These are phyloP conservation scores for Geotrichum australiense DNA, from an alignment of 1,139 yeast species.

Conservation along the genomic window DNA sequence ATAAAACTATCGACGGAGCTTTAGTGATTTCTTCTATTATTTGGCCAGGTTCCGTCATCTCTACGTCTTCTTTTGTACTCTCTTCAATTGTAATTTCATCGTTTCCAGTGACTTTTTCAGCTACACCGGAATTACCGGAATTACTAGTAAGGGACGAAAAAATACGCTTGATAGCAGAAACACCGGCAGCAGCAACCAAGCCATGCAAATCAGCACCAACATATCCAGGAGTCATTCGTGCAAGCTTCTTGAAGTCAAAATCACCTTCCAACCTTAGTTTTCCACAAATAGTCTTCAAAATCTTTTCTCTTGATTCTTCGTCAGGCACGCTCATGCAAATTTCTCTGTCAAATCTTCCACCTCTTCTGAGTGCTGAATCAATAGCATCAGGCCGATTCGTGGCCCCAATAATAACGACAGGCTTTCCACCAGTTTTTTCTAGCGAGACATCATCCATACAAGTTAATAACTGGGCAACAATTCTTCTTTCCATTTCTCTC, in stretches of 20 bases:
- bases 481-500: conserved; percentile 95
- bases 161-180: conserved; percentile 86
- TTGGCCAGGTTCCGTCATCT: conserved; percentile 11
- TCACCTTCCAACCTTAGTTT: conserved; percentile 60
- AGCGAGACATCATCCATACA: conserved; percentile 88
- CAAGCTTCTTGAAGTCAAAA: conserved; percentile 64
- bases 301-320: conserved; percentile 72
- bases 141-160: conserved; percentile 38
- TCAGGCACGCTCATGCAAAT: conserved; percentile 90
- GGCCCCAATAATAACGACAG: conserved; percentile 94
- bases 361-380: conserved; percentile 93
- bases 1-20: conserved; percentile 21
- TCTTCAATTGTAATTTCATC: conserved; percentile 19
- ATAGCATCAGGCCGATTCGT: conserved; percentile 95
- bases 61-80: conserved; percentile 16
- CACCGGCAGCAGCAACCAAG: conserved; percentile 91
- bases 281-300: conserved; percentile 63
- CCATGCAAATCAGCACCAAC: conserved; percentile 98
- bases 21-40: background rate
- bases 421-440: conserved; percentile 85
- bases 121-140: conserved; percentile 26
- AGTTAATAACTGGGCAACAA: conserved; percentile 89
- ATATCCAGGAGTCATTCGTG: conserved; percentile 94
- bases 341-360: conserved; percentile 95
- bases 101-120: conserved; percentile 21